Evolutionary conservation across 306 rosid species (phyloP).

Genomic region (Echinosophora koreensis): DNA sequence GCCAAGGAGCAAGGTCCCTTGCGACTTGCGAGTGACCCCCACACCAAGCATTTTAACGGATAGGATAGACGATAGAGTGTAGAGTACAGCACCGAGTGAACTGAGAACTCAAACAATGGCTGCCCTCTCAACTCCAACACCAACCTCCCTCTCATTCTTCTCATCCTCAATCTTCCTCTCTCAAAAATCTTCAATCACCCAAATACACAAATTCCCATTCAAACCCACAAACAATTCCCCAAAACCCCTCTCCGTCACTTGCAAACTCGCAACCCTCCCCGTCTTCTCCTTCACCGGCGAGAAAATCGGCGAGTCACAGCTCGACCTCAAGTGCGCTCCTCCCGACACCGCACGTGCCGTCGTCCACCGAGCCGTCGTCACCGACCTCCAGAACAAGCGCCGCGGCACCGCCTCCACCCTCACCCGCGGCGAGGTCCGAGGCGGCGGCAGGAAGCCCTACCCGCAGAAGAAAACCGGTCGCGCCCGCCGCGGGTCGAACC

Average conservation of each 20-base stretch:
- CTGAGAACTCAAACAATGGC: constrained; percentile 28
- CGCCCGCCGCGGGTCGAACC: constrained; percentile 79
- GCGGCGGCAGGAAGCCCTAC: constrained; percentile 87
- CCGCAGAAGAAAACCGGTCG: constrained; percentile 87
- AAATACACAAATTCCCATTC: constrained; percentile 14
- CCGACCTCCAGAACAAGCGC: constrained; percentile 94
- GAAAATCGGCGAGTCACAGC: constrained; percentile 73
- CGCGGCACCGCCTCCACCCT: constrained; percentile 97
- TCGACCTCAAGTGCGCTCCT: constrained; percentile 77
- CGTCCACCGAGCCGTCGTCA: constrained; percentile 86
- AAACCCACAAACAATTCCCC: neutral
- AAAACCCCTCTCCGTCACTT: constrained; percentile 53
- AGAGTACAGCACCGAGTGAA: neutral
- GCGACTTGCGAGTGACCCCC: neutral
- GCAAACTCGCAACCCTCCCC: constrained; percentile 80
- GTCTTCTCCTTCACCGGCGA: constrained; percentile 85
- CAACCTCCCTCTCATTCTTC: constrained; percentile 49
- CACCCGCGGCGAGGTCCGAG: constrained; percentile 85
- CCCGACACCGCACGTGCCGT: constrained; percentile 89
- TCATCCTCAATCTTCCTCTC: constrained; percentile 46
- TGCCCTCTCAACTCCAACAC: constrained; percentile 28
- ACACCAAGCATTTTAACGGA: neutral
- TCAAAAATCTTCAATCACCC: neutral
- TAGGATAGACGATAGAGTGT: neutral
- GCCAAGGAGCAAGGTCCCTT: too few species aligned